Percentiles rank a stretch among this genome's conserved stretches.
phyloP scores from a whole-genome alignment of 1,284 basidiomycete species.

The Afroboletus lepidellus region DNA sequence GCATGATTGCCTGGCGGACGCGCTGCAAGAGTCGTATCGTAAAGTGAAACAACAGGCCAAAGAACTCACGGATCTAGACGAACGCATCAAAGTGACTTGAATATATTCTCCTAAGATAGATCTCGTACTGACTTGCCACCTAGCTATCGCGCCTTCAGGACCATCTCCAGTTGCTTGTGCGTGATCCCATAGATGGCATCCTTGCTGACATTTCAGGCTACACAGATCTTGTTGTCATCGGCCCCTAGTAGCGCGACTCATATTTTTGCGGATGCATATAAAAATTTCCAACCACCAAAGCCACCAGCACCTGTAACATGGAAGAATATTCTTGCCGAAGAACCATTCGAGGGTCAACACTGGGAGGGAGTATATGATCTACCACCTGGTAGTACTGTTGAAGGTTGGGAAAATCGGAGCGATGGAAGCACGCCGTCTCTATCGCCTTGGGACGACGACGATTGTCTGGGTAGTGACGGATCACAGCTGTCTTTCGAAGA shows the following conservation, averaged over 20 bases:
- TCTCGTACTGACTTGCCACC: slow-evolving; percentile 7
- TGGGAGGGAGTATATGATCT: slow-evolving; percentile 65
- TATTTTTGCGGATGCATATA: slow-evolving; percentile 48
- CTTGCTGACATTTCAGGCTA: slow-evolving; percentile 6
- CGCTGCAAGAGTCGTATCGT: slow-evolving; percentile 50
- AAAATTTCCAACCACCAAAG: slow-evolving; percentile 46
- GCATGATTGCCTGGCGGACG: slow-evolving; percentile 56
- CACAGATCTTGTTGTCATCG: slow-evolving; percentile 54
- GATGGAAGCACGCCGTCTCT: slow-evolving; percentile 48
- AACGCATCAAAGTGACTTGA: slow-evolving; percentile 54
- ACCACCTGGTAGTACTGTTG: slow-evolving; percentile 41
- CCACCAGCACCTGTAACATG: slow-evolving; percentile 53
- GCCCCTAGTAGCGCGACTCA: slow-evolving; percentile 49
- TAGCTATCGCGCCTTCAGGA: slow-evolving; percentile 61
- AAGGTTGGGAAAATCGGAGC: slow-evolving; percentile 42
- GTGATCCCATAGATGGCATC: slow-evolving; percentile 15
- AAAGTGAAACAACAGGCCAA: slow-evolving; percentile 49
- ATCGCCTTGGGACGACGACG: slow-evolving; percentile 44
- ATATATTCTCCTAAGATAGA: not conserved
- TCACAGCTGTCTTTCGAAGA: slow-evolving; percentile 18
- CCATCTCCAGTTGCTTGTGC: slow-evolving; percentile 69
- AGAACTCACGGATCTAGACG: slow-evolving; percentile 57
- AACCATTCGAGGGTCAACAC: slow-evolving; percentile 76
- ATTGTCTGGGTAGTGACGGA: slow-evolving; percentile 33
- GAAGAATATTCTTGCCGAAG: slow-evolving; percentile 73